Evolutionary conservation across 2,329 filamentous ascomycete species (phyloP).

Genomic region (Anisogramma anomala): DNA sequence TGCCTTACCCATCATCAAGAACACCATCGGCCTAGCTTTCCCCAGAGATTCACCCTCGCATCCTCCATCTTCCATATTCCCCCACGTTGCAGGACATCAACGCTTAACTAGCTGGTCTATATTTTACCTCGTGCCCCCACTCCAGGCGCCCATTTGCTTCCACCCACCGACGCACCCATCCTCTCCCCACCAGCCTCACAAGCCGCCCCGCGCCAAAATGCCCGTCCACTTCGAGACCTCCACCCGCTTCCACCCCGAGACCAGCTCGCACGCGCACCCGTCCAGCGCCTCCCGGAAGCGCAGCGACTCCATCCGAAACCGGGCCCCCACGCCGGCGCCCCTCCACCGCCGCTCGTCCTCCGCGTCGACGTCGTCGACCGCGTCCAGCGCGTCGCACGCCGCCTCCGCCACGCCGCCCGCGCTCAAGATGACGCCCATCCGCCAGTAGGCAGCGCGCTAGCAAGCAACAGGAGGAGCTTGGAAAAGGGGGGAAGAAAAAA

Average conservation of each 20-base stretch:
- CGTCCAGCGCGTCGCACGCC: slow-evolving; percentile 2
- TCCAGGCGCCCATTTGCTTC: background rate
- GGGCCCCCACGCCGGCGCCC: slow-evolving; percentile 9
- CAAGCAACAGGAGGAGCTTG: too few species aligned
- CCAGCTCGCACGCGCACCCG: slow-evolving; percentile 7
- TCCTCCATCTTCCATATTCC: background rate
- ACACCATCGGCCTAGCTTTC: background rate
- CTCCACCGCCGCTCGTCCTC: slow-evolving; percentile 6
- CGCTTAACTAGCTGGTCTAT: slow-evolving; percentile 1
- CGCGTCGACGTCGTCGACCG: slow-evolving; percentile 4
- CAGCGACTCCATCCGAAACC: slow-evolving; percentile 8
- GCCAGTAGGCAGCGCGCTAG: background rate
- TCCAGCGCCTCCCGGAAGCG: slow-evolving; percentile 3
- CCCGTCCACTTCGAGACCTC: slow-evolving; percentile 12
- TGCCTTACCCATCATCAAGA: background rate
- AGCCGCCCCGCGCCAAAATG: slow-evolving; percentile 2
- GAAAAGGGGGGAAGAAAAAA: too few species aligned
- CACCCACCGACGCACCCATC: background rate
- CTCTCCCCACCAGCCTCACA: background rate
- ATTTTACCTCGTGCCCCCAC: background rate
- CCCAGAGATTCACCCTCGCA: background rate
- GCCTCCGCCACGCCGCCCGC: background rate
- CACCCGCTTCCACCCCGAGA: slow-evolving; percentile 12
- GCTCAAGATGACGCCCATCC: slow-evolving; percentile 9
- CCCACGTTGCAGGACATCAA: slow-evolving; percentile 4